Evolutionary conservation across 495 filamentous ascomycete genomes (phyloP), one percentile per base, ranked within the genome.

Genomic region (Aspergillus haitiensis): DNA sequence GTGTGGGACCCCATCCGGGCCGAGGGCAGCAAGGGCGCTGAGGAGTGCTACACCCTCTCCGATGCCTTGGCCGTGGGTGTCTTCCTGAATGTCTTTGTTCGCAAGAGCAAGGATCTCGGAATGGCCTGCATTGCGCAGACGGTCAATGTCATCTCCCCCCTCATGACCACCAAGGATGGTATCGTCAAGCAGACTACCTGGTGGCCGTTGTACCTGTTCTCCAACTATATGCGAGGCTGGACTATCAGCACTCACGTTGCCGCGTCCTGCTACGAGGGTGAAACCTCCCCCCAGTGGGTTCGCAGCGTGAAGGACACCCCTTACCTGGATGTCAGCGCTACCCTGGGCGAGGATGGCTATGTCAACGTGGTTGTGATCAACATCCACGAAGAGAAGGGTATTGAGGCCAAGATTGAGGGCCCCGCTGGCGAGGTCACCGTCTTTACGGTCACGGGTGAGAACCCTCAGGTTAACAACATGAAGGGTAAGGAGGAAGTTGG

Each of bases 121-220:
- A 93, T 92, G 89, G 87, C 89, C 10, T 92, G 88, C 68, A 88
- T 92, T 56, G 89, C 89, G 9, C 89, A 92, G 74, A 85, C 75
- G 56, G 86, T 92, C 37, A 92, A 92, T 67, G 89, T 92, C 36
- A 91, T 92, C 63, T 83, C 82, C 32, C 89, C 87, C 2, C 77
- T 92, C 16, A 88, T 91, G 86, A 92, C 90, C 0, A 85, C 77
- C 1, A 67, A 76, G 36, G 66, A 75, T 11, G 86, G 88, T 5
- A 73, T 91, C 32, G 69, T 84, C 7, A 87, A 86, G 76, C 89
- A 92, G 75, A 83, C 85, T 1, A 92, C 85, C 9, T 92, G 87
- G 85, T 91, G 87, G 86, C 89, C 88, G 11, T 77, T 90, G 57
- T 79, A 84, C 61, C 75, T 91, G 16, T 92, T 89, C 64, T 84